These are phyloP conservation scores for Rhizopogon rudus DNA, from an alignment of 768 basidiomycete genomes.

Conservation along the genomic window DNA sequence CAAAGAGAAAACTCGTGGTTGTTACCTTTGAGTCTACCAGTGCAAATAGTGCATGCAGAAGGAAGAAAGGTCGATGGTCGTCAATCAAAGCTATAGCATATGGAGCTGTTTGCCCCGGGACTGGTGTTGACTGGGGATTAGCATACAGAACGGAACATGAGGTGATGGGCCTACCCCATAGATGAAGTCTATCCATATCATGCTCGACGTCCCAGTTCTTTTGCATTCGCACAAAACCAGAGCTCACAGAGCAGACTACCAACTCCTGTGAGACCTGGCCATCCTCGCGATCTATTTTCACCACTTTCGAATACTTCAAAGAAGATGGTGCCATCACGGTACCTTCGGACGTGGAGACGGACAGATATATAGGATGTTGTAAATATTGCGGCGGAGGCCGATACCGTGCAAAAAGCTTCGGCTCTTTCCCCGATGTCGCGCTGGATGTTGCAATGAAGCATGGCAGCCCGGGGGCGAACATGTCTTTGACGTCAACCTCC, in stretches of 20 bases:
- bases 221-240: background rate
- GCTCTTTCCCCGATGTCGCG: conserved; percentile 10
- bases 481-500: conserved; percentile 11
- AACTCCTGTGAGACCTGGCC: background rate
- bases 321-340: background rate
- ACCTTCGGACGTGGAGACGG: background rate
- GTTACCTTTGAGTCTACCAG: conserved; percentile 5
- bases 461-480: conserved; percentile 17
- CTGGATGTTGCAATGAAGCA: conserved; percentile 7
- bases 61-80: conserved; percentile 12
- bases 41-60: conserved; percentile 19
- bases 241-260: background rate
- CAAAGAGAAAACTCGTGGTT: background rate
- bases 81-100: conserved; percentile 11
- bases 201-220: background rate
- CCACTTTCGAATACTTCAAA: background rate
- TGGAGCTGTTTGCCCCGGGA: conserved; percentile 9
- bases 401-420: conserved; percentile 11
- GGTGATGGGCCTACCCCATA: background rate
- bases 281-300: background rate
- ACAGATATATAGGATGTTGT: background rate
- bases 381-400: background rate
- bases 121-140: background rate
- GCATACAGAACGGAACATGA: background rate
- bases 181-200: background rate